Base-by-base conservation (phyloP, 169 alveolate species). In the Cryptosporidium meleagridis region DNA sequence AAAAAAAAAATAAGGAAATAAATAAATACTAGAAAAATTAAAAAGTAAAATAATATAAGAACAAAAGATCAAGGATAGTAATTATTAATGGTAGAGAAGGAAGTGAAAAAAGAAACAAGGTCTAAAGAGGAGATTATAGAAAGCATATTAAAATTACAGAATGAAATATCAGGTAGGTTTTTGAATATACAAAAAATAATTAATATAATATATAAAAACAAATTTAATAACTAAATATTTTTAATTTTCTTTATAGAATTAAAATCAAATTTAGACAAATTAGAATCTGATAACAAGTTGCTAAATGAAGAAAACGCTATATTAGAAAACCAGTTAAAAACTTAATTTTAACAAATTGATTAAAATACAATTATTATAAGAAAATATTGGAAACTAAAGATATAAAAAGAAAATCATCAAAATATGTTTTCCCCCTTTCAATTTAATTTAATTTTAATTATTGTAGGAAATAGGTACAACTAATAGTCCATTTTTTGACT, bases 401-500 rank as follows among this genome's bases (percentile, higher is more conserved):
- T 9, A 23, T 10, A 51, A 23, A 10, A n/a, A 8, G 14, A 37
- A 2, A 31, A 31, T 31, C 35, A 10, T 14, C 31, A 5, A 6
- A 14, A 0, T 31, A 6, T 41, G n/a, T 41, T 41, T 65, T n/a
- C 2, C 2, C 2, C 2, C 35, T 31, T 31, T 31, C 35, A 31
- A 31, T 31, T 31, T 31, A 31, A 31, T 31, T 31, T 31, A 31
- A 31, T 31, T 12, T 65, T 29, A 65, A 29, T n/a, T 33, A 35
- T 65, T 4, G 72, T 55, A 73, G 21, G 52, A 53, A 26, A 73
- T 14, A 26, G 69, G 86, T 23, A 41, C 52, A 29, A 80, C 67
- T n/a, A 80, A 37, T 7, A 80, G 23, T 44, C 89, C 89, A 48
- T 80, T 80, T 45, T 80, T 80, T 7, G 89, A 59, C 21, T 35